A percentile compares a stretch with the other conserved stretches of the same genome.
phyloP scores from a whole-genome alignment of 2,329 filamentous ascomycete genomes.

The Volutella citrinella region DNA sequence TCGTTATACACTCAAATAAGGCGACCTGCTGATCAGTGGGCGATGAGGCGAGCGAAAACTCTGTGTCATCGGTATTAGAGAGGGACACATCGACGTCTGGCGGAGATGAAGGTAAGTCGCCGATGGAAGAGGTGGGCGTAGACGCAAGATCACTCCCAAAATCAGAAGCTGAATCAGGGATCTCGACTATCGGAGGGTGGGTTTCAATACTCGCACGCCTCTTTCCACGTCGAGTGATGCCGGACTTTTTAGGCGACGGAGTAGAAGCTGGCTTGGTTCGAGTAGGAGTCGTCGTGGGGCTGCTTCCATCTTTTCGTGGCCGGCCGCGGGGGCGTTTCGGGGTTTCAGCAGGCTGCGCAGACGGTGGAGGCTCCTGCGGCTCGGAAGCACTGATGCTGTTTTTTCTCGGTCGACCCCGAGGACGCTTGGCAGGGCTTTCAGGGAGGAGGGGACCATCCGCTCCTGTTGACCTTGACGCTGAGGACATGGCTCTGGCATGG shows the following conservation, averaged over 20 bases:
- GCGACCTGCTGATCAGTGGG: conserved; percentile 40
- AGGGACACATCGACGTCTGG: conserved; percentile 40
- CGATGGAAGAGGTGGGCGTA: conserved; percentile 33
- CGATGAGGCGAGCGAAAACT: conserved; percentile 38
- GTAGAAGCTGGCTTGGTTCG: conserved; percentile 9
- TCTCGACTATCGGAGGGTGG: conserved; percentile 39
- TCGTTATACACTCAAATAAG: conserved; percentile 52
- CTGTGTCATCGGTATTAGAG: conserved; percentile 43
- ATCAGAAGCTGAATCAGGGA: conserved; percentile 50
- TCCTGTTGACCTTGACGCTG: too few relatives aligned
- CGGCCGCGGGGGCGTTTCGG: conserved; percentile 39
- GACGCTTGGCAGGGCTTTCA: conserved; percentile 17
- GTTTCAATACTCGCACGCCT: conserved; percentile 12
- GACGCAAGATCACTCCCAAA: conserved; percentile 23
- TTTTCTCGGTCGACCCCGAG: conserved; percentile 35
- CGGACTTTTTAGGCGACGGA: conserved; percentile 10
- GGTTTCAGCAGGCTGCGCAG: conserved; percentile 29
- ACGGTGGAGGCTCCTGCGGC: conserved; percentile 33
- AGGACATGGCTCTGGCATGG: too few relatives aligned
- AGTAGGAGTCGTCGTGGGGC: conserved; percentile 3
- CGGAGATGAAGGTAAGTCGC: conserved; percentile 43
- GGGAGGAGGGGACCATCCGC: too few relatives aligned
- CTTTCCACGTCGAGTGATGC: conserved; percentile 10
- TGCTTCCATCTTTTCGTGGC: conserved; percentile 34
- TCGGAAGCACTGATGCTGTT: conserved; percentile 17